Percentiles rank a stretch among this genome's conserved stretches.
Evolutionary conservation across 768 basidiomycete genomes (phyloP).

Genomic region (Cyclocybe cylindracea): DNA sequence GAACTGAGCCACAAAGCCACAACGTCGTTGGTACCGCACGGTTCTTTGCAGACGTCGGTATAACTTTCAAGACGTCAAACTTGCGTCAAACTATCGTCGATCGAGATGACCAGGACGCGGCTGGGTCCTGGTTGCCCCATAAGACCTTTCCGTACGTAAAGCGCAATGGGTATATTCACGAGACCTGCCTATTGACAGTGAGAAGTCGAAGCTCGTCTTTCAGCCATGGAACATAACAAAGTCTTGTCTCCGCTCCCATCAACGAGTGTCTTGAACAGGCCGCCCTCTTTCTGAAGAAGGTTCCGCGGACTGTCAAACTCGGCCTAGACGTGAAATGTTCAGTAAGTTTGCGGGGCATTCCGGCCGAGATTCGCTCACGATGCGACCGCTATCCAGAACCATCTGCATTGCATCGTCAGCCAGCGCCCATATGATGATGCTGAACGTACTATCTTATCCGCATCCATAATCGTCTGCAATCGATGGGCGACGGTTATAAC

Average conservation of each 20-base stretch:
- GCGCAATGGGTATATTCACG: constrained; percentile 1
- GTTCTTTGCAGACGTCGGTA: too few species aligned
- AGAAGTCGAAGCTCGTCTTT: constrained; percentile 10
- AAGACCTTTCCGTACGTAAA: constrained; percentile 5
- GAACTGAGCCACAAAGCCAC: too few species aligned
- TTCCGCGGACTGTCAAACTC: constrained; percentile 19
- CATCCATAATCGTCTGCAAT: constrained; percentile 68
- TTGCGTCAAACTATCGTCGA: too few species aligned
- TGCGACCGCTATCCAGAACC: constrained; percentile 55
- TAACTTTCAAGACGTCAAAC: too few species aligned
- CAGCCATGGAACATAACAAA: constrained; percentile 23
- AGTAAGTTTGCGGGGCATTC: background rate
- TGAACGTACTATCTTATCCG: constrained; percentile 49
- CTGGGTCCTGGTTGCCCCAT: background rate
- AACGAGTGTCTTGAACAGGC: constrained; percentile 20
- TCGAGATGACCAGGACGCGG: too few species aligned
- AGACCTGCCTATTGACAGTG: constrained; percentile 4
- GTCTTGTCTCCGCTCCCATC: constrained; percentile 23
- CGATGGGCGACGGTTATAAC: constrained; percentile 72
- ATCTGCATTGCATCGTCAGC: constrained; percentile 29
- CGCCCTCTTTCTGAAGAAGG: constrained; percentile 15
- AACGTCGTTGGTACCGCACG: too few species aligned
- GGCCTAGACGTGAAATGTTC: constrained; percentile 10
- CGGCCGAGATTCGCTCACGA: constrained; percentile 37
- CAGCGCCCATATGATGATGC: constrained; percentile 6